Base-by-base conservation (phyloP, 495 filamentous ascomycete genomes). In the Xylaria cubensis region DNA sequence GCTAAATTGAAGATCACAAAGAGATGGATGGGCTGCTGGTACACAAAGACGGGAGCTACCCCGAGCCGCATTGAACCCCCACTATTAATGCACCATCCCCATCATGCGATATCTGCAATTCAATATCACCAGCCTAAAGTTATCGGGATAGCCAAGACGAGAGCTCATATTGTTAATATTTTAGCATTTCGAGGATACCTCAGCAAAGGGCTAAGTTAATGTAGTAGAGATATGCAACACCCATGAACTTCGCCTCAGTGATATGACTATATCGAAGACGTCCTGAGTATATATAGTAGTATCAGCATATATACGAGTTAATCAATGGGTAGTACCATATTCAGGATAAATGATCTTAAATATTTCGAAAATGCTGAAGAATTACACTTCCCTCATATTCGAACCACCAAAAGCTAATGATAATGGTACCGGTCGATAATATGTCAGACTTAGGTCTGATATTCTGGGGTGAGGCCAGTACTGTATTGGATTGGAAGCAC, bases 1-100 rank as follows among this genome's bases (percentile, higher is more conserved):
- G 61, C 4, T 64, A 44, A 41, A n/a, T 64, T 56, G 53, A 56
- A 17, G 10, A 53, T 26, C 50, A 53, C 7, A 39, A 29, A 64
- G 51, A 29, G 29, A 36, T 42, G 55, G 29, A 36, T 42, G 55
- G 50, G 50, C 12, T 51, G 50, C 50, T 51, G n/a, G 50, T 24
- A 51, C 19, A 50, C n/a, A 15, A 7, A 41, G 29, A n/a, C n/a
- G n/a, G n/a, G n/a, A 24, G 32, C 17, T 62, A 64, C n/a, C 39
- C 39, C 21, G n/a, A 63, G 5, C 39, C 19, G n/a, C 21, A 56
- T 56, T 26, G 24, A 56, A 29, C 12, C 51, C 51, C 51, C 51
- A 29, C 51, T 56, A 17, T 12, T 56, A 21, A 39, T 21, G 34
- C 56, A 21, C 32, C 21, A 6, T 24, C 21, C 24, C 24, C 2